Evolutionary conservation across 2,329 filamentous ascomycete genomes (phyloP), one percentile per base, ranked within the genome.

Genomic region (Dothideomycetidae sp.): DNA sequence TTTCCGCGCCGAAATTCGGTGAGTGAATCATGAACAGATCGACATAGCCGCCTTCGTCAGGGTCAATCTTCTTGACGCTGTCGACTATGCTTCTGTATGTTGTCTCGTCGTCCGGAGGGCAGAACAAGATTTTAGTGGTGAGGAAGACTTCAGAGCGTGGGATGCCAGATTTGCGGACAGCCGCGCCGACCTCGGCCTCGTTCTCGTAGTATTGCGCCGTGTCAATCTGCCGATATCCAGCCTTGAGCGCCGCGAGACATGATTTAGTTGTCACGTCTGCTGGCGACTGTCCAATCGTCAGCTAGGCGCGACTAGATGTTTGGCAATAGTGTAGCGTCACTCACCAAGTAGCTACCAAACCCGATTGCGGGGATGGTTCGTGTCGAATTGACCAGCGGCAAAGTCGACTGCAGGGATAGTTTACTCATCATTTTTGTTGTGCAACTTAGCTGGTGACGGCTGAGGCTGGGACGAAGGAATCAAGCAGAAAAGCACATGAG

Each of bases 11-110:
- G 3, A 63, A 65, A 19, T 64, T 68, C 10, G 77, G 67, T 41
- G 69, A 72, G 53, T 84, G 79, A 37, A 84, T 75, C 40, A 84
- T 58, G 47, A 83, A 77, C 30, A 83, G 52, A 56, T 84, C 78
- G 3, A 81, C 72, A 51, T 81, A 81, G 34, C 75, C 75, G 33
- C 67, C 51, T 4, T 65, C 53, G 3, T 56, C 64, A 5, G 36
- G 29, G 28, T 66, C 69, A 29, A 81, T 66, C 53, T 73, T 77
- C 46, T 68, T 59, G 21, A 83, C 71, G 46, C 76, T 81, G 5
- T 73, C 69, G 13, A 73, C 48, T 10, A 71, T 59, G 43, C 66
- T 70, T 41, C 69, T 51, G 50, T 81, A 79, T 5, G 70, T 74
- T 15, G 64, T 63, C 5, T 78, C 72, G 2, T 64, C 57, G 36